Base-by-base conservation (phyloP, 352 stramenopile genomes). In the Globisporangium nunn region DNA sequence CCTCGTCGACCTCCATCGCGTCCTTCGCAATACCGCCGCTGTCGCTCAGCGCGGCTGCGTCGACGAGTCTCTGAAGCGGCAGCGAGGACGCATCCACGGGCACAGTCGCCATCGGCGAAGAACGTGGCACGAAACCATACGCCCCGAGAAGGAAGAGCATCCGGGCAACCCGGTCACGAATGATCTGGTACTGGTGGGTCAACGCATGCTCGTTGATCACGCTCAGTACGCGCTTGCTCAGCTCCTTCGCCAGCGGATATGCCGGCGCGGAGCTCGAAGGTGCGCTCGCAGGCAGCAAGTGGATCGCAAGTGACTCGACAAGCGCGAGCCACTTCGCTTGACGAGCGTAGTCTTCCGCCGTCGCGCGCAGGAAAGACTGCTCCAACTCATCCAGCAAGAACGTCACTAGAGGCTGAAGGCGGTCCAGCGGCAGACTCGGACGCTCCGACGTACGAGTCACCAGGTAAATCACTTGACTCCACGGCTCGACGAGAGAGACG, bases 181-280 rank as follows among this genome's bases (percentile, higher is more conserved):
- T 86, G 54, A 90, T 89, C 60, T 87, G 86, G 75, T 92, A 92
- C 50, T 74, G 80, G 39, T 92, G 82, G 0, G 74, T 63, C 46
- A 92, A 52, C 0, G 72, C 75, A 12, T 88, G 74, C 31, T 62
- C 60, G 33, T 68, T 60, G 49, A 88, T 72, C 11, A 87, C 71
- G 12, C 50, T 50, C 7, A 85, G 31, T 23, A 75, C 63, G 30
- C 66, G 59, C 47, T 69, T 48, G 44, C 56, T 58, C 50, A 74
- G 66, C 47, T 69, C 58, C 44, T 35, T 67, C 2, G 54, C 62
- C 45, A 78, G 28, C 35, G 51, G 39, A 17, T 44, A 50, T 10
- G 47, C 46, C 15, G 39, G 45, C 7, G 46, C 49, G 14, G 37
- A 48, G 18, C 47, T 6, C 0, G 46, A 61, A 14, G 59, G 48